Evolutionary conservation across 2,329 filamentous ascomycete species (phyloP), one percentile per base, ranked within the genome.

Genomic region (Coniochaeta ligniaria): DNA sequence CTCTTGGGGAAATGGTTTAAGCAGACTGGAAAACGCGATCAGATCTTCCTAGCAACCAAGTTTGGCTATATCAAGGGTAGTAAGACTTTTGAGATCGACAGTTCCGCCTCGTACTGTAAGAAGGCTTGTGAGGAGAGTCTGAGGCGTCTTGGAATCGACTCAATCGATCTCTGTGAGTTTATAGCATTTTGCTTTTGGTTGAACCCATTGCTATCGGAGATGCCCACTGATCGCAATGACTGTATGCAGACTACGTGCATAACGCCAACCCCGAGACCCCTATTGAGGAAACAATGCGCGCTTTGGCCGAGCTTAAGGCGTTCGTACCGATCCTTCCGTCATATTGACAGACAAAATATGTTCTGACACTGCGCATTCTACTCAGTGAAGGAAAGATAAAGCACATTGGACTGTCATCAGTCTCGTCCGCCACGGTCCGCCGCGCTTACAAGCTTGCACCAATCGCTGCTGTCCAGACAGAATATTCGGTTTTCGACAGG

Each of bases 381-480:
- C 54, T 57, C 22, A 75, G 77, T 0, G 76, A 79, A 57, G 83
- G 83, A 6, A 83, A 84, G 67, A 79, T 85, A 66, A 74, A 74
- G 54, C 73, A 82, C 65, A 71, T 85, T 3, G 81, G 81, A 1
- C 69, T 85, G 7, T 79, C 74, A 14, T 80, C 81, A 64, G 76
- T 78, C 60, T 77, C 74, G 28, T 76, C 79, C 5, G 69, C 72
- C 8, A 80, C 81, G 0, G 74, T 85, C 38, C 76, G 78, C 6
- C 75, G 81, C 20, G 83, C 83, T 5, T 67, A 71, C 67, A 73
- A 72, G 16, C 71, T 84, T 3, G 74, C 78, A 60, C 80, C 75
- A 6, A 79, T 86, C 59, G 71, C 76, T 5, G 78, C 77, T 9
- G 77, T 80, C n/a, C 80, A 85, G 70, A 74, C 82, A 56, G 82